These are phyloP conservation scores for Phalaenopsis aphrodite DNA, from an alignment of 106 monocot species.

Conservation along the genomic window DNA sequence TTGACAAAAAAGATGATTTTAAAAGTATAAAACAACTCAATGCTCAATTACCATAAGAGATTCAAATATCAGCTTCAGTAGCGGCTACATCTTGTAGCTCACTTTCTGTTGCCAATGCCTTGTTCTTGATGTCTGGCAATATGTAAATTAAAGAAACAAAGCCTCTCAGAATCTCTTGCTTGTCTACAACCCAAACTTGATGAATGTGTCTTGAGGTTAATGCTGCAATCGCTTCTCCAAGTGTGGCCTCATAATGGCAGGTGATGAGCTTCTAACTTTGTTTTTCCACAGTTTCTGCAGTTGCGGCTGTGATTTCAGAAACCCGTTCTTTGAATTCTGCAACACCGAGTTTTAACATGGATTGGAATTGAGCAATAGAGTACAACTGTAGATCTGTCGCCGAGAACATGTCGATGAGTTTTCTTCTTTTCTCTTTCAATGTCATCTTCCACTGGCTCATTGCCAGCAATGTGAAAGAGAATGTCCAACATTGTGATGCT, in stretches of 20 bases:
- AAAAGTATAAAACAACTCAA: not conserved
- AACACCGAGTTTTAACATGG: constrained; percentile 26
- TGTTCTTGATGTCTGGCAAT: constrained; percentile 37
- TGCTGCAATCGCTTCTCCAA: constrained; percentile 35
- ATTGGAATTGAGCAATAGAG: constrained; percentile 34
- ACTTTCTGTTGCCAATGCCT: constrained; percentile 21
- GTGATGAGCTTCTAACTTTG: constrained; percentile 19
- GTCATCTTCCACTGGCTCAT: too few relatives aligned
- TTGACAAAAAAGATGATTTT: not conserved
- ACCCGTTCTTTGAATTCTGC: constrained; percentile 43
- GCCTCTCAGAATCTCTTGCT: constrained; percentile 32
- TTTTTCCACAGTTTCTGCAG: not conserved
- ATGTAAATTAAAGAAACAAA: constrained; percentile 62
- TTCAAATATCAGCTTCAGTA: not conserved
- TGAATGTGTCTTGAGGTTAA: constrained; percentile 39
- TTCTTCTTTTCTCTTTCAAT: constrained; percentile 36
- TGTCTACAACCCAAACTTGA: constrained; percentile 70
- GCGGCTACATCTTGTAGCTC: constrained; percentile 11
- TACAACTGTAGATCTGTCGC: constrained; percentile 48
- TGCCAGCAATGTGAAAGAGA: too few relatives aligned
- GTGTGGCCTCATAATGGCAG: constrained; percentile 36
- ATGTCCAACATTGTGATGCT: too few relatives aligned
- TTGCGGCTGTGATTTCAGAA: not conserved
- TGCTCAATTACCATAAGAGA: not conserved
- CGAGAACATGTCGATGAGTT: constrained; percentile 49